phyloP scores from a whole-genome alignment of 2,329 filamentous ascomycete genomes.

The Fusarium burgessii region DNA sequence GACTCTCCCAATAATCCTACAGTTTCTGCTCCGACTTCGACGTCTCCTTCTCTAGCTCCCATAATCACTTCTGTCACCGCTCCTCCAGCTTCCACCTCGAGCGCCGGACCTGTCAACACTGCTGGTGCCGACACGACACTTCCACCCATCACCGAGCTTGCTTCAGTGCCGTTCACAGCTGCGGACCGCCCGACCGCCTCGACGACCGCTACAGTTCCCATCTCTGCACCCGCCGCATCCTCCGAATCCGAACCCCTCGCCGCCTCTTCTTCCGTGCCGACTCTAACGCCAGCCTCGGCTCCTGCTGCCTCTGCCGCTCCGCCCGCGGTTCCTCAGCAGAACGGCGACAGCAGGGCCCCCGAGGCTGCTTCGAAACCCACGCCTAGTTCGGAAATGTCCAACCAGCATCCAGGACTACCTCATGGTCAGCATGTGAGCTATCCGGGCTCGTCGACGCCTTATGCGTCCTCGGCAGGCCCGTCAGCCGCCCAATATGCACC shows the following conservation, averaged over 20 bases:
- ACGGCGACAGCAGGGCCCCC: slow-evolving; percentile 50
- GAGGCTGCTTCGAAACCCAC: slow-evolving; percentile 42
- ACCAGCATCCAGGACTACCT: slow-evolving; percentile 48
- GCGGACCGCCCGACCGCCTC: slow-evolving; percentile 34
- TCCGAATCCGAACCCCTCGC: slow-evolving; percentile 32
- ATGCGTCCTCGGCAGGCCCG: slow-evolving; percentile 38
- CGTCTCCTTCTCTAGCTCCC: slow-evolving; percentile 45
- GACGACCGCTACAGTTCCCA: slow-evolving; percentile 30
- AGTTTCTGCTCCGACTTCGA: slow-evolving; percentile 42
- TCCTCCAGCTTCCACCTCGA: slow-evolving; percentile 35
- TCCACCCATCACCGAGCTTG: slow-evolving; percentile 33
- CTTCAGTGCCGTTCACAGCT: slow-evolving; percentile 30
- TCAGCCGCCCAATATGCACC: slow-evolving; percentile 48
- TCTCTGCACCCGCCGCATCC: slow-evolving; percentile 30
- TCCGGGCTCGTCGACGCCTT: slow-evolving; percentile 42
- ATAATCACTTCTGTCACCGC: slow-evolving; percentile 38
- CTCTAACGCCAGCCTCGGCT: slow-evolving; percentile 30
- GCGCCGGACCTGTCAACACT: slow-evolving; percentile 15
- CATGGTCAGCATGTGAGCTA: slow-evolving; percentile 50
- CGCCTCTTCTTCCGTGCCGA: slow-evolving; percentile 29
- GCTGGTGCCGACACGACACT: slow-evolving; percentile 38
- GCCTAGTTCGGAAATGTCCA: slow-evolving; percentile 50
- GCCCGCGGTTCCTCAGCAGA: slow-evolving; percentile 44
- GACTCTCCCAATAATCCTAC: slow-evolving; percentile 47
- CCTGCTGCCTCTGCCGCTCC: slow-evolving; percentile 34